Conservation (phyloP, 2,329 filamentous ascomycete genomes). For the Ophiostoma triangulosporum region DNA sequence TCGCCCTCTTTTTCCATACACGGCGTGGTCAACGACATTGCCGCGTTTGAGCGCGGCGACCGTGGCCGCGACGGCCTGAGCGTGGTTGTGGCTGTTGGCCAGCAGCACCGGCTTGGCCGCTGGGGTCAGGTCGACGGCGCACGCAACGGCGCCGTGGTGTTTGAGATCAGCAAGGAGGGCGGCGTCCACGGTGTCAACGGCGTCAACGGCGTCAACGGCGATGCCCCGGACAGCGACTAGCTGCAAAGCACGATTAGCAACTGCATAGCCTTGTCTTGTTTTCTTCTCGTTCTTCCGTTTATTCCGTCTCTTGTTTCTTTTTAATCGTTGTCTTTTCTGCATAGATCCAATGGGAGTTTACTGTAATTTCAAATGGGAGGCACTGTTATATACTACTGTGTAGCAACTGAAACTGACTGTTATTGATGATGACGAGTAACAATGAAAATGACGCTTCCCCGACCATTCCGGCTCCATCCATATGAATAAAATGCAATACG, state of each 20-base stretch:
- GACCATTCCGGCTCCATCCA: too few species aligned
- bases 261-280: slow-evolving; percentile 6
- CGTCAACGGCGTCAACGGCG: background rate
- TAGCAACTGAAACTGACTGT: too few species aligned
- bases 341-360: background rate
- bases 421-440: too few species aligned
- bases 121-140: slow-evolving; percentile 56
- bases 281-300: background rate
- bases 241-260: slow-evolving; percentile 3
- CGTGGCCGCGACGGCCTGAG: slow-evolving; percentile 64
- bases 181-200: background rate
- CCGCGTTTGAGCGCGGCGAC: slow-evolving; percentile 73
- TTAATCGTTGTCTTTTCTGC: background rate
- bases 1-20: slow-evolving; percentile 12
- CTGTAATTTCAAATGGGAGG: background rate
- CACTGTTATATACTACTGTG: background rate
- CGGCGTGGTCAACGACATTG: slow-evolving; percentile 79
- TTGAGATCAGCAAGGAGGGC: slow-evolving; percentile 46
- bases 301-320: background rate
- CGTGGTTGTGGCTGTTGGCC: slow-evolving; percentile 73
- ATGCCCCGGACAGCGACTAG: slow-evolving; percentile 10
- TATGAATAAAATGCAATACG: too few species aligned
- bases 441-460: too few species aligned
- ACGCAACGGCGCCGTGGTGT: slow-evolving; percentile 75
- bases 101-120: slow-evolving; percentile 71